phyloP scores from a whole-genome alignment of 148 eudicot species.

The Spergularia bocconei region DNA sequence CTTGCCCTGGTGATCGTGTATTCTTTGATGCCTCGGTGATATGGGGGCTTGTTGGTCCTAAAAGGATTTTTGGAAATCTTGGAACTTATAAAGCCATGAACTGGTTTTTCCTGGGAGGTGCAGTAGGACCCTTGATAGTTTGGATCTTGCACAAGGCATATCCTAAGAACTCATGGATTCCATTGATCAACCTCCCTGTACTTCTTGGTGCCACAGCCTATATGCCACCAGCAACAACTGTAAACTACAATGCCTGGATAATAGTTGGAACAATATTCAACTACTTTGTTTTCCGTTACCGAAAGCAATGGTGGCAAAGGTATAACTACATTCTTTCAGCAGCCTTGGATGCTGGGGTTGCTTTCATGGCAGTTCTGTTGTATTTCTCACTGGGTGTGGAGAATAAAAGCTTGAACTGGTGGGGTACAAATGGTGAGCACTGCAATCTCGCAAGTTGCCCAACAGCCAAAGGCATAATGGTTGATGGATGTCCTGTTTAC shows the following conservation, averaged over 20 bases:
- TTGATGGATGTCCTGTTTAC: constrained; percentile 66
- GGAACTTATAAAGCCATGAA: constrained; percentile 85
- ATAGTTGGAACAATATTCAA: constrained; percentile 86
- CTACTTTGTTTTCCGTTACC: constrained; percentile 70
- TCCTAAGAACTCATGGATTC: constrained; percentile 88
- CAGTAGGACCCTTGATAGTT: constrained; percentile 73
- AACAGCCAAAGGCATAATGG: constrained; percentile 74
- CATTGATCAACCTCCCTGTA: constrained; percentile 82
- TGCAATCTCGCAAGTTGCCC: constrained; percentile 84
- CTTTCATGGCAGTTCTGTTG: constrained; percentile 88
- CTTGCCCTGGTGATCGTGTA: constrained; percentile 85
- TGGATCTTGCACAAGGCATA: constrained; percentile 86
- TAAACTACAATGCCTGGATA: constrained; percentile 89
- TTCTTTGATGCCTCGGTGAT: constrained; percentile 96
- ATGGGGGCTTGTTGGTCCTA: constrained; percentile 96
- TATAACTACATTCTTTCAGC: constrained; percentile 92
- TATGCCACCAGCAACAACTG: constrained; percentile 91
- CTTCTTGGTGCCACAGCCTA: constrained; percentile 80
- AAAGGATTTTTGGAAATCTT: constrained; percentile 68
- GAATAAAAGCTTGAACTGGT: constrained; percentile 63
- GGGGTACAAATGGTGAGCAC: constrained; percentile 94
- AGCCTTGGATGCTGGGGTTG: constrained; percentile 96
- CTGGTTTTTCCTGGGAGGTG: constrained; percentile 96
- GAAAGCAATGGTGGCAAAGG: constrained; percentile 95
- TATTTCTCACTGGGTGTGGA: constrained; percentile 73